Evolutionary conservation across 1,284 basidiomycete genomes (phyloP), one percentile per base, ranked within the genome.

Genomic region (Cronartium ribicola): DNA sequence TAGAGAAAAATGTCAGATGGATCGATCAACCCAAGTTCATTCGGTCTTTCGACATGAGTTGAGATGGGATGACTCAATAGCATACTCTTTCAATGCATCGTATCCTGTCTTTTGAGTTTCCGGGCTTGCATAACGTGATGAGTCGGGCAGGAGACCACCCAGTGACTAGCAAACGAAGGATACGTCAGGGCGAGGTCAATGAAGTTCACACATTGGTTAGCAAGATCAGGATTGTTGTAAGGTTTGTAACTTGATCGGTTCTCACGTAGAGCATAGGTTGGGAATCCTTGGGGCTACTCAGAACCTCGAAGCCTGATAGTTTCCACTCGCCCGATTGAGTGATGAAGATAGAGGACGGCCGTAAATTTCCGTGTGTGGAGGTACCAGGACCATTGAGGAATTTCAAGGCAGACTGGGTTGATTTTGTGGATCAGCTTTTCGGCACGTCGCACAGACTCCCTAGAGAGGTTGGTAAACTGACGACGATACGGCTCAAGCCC

Each of bases 311-410:
- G 0, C 95, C 95, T 41, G 90, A 94, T 8, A 98, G 83, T 79
- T 90, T 90, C 95, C 94, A 98, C 83, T 99, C 96, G 22, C 95
- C 92, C 0, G 93, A 91, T 0, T 88, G 87, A 5, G 91, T 90
- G 75, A 98, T 87, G 80, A 96, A 98, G 76, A 98, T 86, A 2
- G 90, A 88, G 73, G 88, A 87, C 4, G 87, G 83, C 72, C 89
- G 85, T 73, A 98, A 83, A 76, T 90, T 91, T 55, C 94, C 95
- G 80, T 98, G 96, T 0, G 92, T 91, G 2, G 78, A 78, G 14
- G 75, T 75, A 71, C 88, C 90, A 4, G 90, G 86, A 51, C 92
- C 89, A 79, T 98, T 97, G 72, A 98, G 82, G 82, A 98, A 99
- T 3, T 90, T 86, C 59, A 98, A 83, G 2, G 94, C 94, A 75